Conservation (phyloP, 2,329 filamentous ascomycete genomes). For the Penicillium sclerotiorum region DNA sequence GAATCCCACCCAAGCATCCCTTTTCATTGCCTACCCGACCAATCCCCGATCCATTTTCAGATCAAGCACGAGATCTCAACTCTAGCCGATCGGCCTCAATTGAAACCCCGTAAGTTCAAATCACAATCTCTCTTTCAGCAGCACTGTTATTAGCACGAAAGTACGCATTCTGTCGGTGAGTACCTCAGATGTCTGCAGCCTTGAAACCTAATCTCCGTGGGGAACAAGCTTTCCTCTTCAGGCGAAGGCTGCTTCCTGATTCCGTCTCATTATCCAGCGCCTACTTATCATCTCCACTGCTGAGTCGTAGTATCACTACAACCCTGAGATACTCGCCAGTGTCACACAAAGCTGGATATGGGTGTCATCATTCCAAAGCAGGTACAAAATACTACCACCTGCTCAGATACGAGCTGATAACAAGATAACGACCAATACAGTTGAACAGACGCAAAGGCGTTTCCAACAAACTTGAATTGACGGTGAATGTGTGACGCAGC, state of each 20-base stretch:
- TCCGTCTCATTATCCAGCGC: background rate
- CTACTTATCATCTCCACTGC: conserved; percentile 7
- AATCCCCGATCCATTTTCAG: background rate
- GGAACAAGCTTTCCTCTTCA: background rate
- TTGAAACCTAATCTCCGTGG: background rate
- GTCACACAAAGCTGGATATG: conserved; percentile 19
- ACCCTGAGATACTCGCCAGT: background rate
- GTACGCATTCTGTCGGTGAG: conserved; percentile 9
- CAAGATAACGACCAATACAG: background rate
- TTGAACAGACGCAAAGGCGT: background rate
- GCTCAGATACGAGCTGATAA: background rate
- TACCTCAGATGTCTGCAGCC: conserved; percentile 2
- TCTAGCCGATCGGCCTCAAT: background rate
- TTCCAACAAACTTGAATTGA: conserved; percentile 2
- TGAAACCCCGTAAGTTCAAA: conserved; percentile 4
- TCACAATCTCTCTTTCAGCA: conserved; percentile 1
- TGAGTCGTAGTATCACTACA: conserved; percentile 5
- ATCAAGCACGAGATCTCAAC: background rate
- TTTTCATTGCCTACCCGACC: background rate
- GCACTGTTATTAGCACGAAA: background rate
- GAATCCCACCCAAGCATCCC: background rate
- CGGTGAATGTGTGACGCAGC: conserved; percentile 6
- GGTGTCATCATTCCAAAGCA: conserved; percentile 9
- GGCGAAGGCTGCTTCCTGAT: background rate
- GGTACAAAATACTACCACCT: conserved; percentile 12